Evolutionary conservation across 495 filamentous ascomycete genomes (phyloP), one percentile per base, ranked within the genome.

Genomic region (Penicillium turbatum): DNA sequence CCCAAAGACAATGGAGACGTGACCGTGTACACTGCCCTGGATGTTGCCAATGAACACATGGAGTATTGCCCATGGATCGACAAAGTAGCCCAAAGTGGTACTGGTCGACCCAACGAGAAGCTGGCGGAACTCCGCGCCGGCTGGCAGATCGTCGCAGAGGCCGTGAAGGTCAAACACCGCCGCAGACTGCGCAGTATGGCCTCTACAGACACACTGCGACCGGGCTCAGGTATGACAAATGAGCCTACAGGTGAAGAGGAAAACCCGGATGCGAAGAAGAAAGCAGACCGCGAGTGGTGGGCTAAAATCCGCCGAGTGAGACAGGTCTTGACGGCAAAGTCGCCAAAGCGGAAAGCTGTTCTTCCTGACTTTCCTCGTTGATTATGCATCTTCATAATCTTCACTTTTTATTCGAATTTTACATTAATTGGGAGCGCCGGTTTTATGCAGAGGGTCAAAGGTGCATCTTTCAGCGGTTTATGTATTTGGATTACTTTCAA

Each of bases 21-120:
- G 6, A 72, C 80, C 8, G 79, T 89, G 67, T 79, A 79, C 52
- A 78, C 66, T 11, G 58, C 82, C 30, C 72, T 92, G n/a, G 81
- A 90, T 59, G 81, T 82, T 3, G 63, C 83, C 7, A 70, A 73
- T 13, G 86, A 89, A 61, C 88, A 92, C 62, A 79, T 89, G 64
- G 86, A 88, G 54, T 91, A 89, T 64, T 92, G 88, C 59, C 88
- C 88, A 3, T 92, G 88, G 88, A 75, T 86, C 58, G 87, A 83
- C 59, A 67, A 78, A 12, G 54, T 63, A 0, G 74, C 80, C 9
- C 88, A 92, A 65, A 77, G 72, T 43, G 74, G 75, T 17, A 66
- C 66, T 12, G 68, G 67, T 1, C 67, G 59, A 26, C 9, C 71
- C n/a, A 59, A 63, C 38, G 66, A 70, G 51, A 71, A 66, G 26